Conservation (phyloP, 352 stramenopile genomes). For the Pythium rishiriense region DNA sequence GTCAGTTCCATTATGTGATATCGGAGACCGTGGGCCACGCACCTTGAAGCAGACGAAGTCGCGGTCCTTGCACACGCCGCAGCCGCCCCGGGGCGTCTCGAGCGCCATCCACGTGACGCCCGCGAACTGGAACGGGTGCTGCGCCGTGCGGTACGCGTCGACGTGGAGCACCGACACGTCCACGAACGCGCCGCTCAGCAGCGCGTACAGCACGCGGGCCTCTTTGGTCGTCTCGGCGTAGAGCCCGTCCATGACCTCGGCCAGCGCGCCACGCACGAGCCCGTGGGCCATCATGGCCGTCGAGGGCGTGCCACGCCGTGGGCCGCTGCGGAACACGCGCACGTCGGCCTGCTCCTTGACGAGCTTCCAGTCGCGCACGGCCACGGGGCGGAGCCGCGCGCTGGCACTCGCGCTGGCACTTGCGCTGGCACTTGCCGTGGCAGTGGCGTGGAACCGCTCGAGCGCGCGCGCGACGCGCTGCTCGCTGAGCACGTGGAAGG, state of each 20-base stretch:
- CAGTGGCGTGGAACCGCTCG: constrained; percentile 12
- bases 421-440: no score
- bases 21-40: not conserved
- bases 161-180: constrained; percentile 69
- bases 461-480: constrained; percentile 16
- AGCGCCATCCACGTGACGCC: constrained; percentile 74
- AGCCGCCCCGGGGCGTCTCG: constrained; percentile 39
- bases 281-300: constrained; percentile 59
- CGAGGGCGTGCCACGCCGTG: constrained; percentile 42
- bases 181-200: constrained; percentile 57
- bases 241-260: constrained; percentile 75
- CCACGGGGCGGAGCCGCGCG: no score
- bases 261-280: constrained; percentile 59
- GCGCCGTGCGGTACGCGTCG: constrained; percentile 56
- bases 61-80: constrained; percentile 60
- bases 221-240: constrained; percentile 78
- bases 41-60: constrained; percentile 80
- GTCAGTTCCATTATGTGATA: not conserved
- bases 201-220: constrained; percentile 54
- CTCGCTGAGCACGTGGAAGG: constrained; percentile 29
- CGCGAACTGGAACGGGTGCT: constrained; percentile 68
- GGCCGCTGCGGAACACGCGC: constrained; percentile 52
- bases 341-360: constrained; percentile 63
- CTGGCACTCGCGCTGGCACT: no score
- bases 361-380: constrained; percentile 62